phyloP scores from a whole-genome alignment of 2,329 filamentous ascomycete genomes.

The Scedosporium minutisporum region DNA sequence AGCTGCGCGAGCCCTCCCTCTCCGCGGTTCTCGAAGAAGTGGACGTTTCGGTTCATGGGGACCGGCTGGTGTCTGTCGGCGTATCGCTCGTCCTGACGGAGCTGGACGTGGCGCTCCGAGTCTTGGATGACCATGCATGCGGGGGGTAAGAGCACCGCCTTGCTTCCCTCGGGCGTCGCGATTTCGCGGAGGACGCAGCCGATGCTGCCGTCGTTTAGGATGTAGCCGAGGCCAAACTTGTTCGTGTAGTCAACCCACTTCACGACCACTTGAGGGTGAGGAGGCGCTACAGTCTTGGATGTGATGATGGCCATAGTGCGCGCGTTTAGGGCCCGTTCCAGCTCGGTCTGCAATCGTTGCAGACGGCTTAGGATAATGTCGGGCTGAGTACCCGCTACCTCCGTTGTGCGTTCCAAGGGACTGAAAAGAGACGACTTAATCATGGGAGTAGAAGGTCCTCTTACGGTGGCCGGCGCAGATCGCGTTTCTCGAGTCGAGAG shows the following conservation, averaged over 20 bases:
- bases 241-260: constrained; percentile 89
- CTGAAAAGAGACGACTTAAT: constrained; percentile 44
- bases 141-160: constrained; percentile 49
- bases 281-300: constrained; percentile 40
- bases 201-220: constrained; percentile 71
- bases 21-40: constrained; percentile 65
- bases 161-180: constrained; percentile 39
- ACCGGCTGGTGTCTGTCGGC: constrained; percentile 49
- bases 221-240: constrained; percentile 77
- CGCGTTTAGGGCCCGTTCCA: constrained; percentile 54
- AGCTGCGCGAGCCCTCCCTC: constrained; percentile 53
- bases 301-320: constrained; percentile 52
- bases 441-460: constrained; percentile 18
- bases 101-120: constrained; percentile 60
- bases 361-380: constrained; percentile 48
- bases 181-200: constrained; percentile 58
- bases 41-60: constrained; percentile 55
- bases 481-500: not conserved
- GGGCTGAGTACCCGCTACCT: constrained; percentile 44
- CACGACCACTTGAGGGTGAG: constrained; percentile 55
- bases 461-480: constrained; percentile 1
- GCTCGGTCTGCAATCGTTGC: constrained; percentile 45
- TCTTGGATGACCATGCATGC: constrained; percentile 63
- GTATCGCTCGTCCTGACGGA: constrained; percentile 46
- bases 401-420: constrained; percentile 39